These are phyloP conservation scores for Leccinum subtestaceum DNA, from an alignment of 768 basidiomycete species.

Conservation along the genomic window DNA sequence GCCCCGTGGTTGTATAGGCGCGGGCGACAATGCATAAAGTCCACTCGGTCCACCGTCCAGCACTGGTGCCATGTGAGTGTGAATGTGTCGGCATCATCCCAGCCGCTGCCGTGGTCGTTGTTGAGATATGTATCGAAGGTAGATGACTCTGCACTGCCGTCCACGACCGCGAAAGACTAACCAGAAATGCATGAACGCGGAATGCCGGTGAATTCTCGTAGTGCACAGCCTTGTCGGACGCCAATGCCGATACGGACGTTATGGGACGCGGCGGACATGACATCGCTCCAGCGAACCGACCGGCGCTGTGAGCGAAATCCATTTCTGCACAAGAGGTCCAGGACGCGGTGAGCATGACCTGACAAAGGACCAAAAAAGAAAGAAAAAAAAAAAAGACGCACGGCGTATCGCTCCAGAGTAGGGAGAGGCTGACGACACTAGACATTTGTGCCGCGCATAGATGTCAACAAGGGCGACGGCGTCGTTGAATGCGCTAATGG, in stretches of 20 bases:
- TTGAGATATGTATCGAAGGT: constrained; percentile 26
- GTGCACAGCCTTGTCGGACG: constrained; percentile 30
- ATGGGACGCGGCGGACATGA: background rate
- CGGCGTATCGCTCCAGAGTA: constrained; percentile 49
- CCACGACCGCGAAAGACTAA: constrained; percentile 11
- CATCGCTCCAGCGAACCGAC: constrained; percentile 24
- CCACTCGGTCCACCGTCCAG: background rate
- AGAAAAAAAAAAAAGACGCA: constrained; percentile 24
- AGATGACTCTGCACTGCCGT: constrained; percentile 14
- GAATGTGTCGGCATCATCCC: background rate
- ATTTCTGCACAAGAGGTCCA: constrained; percentile 46
- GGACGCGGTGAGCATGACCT: background rate
- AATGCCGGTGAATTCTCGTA: constrained; percentile 17
- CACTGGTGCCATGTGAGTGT: too few species aligned
- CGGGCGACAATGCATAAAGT: constrained; percentile 12
- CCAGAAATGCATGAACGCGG: constrained; percentile 11
- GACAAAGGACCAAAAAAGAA: background rate
- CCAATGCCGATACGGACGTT: too few species aligned
- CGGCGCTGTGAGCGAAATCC: constrained; percentile 41
- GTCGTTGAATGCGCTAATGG: too few species aligned
- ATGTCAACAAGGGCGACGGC: too few species aligned
- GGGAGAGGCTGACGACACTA: constrained; percentile 8
- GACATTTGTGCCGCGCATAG: too few species aligned
- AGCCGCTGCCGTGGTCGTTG: background rate
- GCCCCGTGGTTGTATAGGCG: background rate